A percentile compares a stretch with the other conserved stretches of the same genome.
These are phyloP conservation scores for Solanum aculeatissimum DNA, from an alignment of 305 asterid genomes.

Conservation along the genomic window DNA sequence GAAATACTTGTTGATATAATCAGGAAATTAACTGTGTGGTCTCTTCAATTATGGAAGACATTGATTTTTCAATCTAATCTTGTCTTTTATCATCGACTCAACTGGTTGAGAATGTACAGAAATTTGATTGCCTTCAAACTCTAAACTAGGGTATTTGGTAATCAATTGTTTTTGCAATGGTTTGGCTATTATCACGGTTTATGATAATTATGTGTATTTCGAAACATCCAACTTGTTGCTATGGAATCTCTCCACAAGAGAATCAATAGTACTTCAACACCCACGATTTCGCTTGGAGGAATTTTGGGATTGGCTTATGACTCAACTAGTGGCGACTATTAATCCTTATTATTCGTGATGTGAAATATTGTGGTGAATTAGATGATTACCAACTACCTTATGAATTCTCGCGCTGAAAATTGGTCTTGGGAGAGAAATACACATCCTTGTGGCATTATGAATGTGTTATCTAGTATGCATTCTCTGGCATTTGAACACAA, in stretches of 20 bases:
- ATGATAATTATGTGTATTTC: neutral
- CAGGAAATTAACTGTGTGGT: neutral
- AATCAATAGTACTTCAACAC: neutral
- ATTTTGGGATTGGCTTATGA: neutral
- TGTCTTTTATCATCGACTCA: neutral
- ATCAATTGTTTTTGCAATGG: neutral
- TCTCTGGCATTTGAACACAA: too few relatives aligned
- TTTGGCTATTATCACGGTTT: neutral
- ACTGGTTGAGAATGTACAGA: neutral
- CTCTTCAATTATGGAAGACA: neutral
- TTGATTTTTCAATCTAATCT: neutral
- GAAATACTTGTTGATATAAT: neutral
- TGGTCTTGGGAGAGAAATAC: neutral
- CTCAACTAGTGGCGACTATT: neutral
- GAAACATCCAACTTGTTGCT: neutral
- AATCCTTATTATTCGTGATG: neutral
- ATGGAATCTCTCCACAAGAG: neutral
- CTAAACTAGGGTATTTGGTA: neutral
- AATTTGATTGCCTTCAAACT: neutral
- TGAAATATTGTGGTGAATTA: neutral
- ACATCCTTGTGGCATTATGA: neutral
- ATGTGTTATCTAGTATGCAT: neutral
- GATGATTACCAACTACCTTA: neutral
- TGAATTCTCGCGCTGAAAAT: neutral
- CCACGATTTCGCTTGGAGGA: neutral